Base-by-base conservation (phyloP, 176 grass and related monocot species). In the Calamus simplicifolius region DNA sequence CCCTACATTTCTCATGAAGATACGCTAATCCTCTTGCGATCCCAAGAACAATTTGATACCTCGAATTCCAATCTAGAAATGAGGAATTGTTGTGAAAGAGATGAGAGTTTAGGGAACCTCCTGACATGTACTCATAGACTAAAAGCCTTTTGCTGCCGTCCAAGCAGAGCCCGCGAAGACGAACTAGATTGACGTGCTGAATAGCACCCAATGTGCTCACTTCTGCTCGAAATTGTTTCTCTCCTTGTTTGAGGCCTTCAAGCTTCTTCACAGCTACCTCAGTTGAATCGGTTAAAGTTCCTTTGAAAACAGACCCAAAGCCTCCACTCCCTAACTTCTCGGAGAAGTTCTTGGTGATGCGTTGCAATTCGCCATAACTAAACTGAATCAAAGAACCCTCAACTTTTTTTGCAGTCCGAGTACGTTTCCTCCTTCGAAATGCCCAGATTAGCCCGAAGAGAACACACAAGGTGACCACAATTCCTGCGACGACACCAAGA, bases 251-350 rank as follows among this genome's bases (percentile, higher is more conserved):
- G 16, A 63, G 27, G 8, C 72, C 68, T 77, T 80, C 27, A 27
- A 85, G 68, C 64, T 73, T 85, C 57, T 80, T 80, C 26, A 80
- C 72, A 25, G 68, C 67, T 26, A 77, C 64, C 17, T 18, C n/a
- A 16, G 69, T 51, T 5, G 51, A 58, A 12, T 77, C 72, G 7
- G 50, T 57, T 13, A 80, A 58, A 2, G 27, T 25, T 3, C 77
- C 77, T 63, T 68, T 80, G 13, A 63, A 80, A 12, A 85, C 72
- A 16, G 62, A 57, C 19, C 73, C 77, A 58, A 85, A 80, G 23
- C 67, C 50, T n/a, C 77, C 67, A 29, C 64, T 38, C 15, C 71
- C 68, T 30, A 80, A 2, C 19, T 64, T 85, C 15, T 64, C 50
- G 29, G 56, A 79, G 59, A 75, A 84, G 38, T 85, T 85, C 16